Evolutionary conservation across 805 yeast genomes (phyloP), one percentile per base, ranked within the genome.

Genomic region (Wickerhamiella kurtzmanii): DNA sequence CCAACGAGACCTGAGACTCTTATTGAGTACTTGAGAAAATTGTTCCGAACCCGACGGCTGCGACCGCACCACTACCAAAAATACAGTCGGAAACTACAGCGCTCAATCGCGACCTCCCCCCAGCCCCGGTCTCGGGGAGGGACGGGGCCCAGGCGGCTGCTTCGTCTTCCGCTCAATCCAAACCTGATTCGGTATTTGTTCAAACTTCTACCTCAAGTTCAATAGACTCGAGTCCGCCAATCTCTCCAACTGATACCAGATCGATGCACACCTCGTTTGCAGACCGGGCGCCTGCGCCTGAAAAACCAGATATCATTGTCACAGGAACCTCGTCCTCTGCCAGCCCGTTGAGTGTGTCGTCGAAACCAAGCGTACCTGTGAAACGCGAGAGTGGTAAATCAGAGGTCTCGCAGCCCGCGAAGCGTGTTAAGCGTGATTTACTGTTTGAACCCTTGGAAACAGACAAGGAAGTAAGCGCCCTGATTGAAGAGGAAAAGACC

Each of bases 401-500:
- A n/a, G 9, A 17, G 21, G 20, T 22, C 22, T 6, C 16, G 21
- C 16, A 37, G 18, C 15, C 21, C 22, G 40, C 40, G 22, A 9
- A 18, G 11, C n/a, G 22, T 18, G 40, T 4, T 4, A 18, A 17
- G 9, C 20, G 18, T 3, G 6, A 22, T 4, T 22, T 47, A 11
- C 22, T 47, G 38, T 22, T 37, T 37, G 44, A 45, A 37, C 47
- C 50, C 2, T 46, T 55, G 15, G 35, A 45, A 2, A 37, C 50
- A 1, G 72, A 67, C 56, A 66, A 66, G 28, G 67, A 63, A 54
- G 69, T 68, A 28, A 63, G 55, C 41, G 51, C 52, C 21, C 66
- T 68, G 55, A 52, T 68, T 52, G 56, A 59, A 56, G 81, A 79
- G 62, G 98, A 92, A 69, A 79, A 79, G 59, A 72, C 70, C 53